These are phyloP conservation scores for Neonectria punicea DNA, from an alignment of 2,329 filamentous ascomycete genomes.

Conservation along the genomic window DNA sequence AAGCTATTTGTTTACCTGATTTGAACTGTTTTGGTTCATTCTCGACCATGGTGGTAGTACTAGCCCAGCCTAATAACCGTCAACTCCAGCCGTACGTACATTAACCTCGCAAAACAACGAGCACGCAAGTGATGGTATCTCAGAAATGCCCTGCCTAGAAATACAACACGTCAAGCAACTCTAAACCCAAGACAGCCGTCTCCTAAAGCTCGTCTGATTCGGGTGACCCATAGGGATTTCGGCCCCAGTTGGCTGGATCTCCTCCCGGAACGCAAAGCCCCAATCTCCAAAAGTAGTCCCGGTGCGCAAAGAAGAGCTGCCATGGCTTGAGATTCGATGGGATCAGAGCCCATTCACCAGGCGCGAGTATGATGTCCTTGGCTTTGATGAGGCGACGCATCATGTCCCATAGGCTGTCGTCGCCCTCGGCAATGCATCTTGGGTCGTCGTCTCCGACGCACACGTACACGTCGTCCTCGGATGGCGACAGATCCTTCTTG, in stretches of 20 bases:
- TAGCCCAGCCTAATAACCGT: neutral
- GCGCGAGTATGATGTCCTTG: slow-evolving; percentile 39
- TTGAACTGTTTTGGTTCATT: neutral
- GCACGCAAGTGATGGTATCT: neutral
- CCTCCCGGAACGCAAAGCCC: slow-evolving; percentile 89
- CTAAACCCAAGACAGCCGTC: neutral
- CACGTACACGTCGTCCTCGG: slow-evolving; percentile 72
- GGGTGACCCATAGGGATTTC: slow-evolving; percentile 57
- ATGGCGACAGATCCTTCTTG: slow-evolving; percentile 75
- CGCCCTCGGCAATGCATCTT: slow-evolving; percentile 74
- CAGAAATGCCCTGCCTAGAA: slow-evolving; percentile 16
- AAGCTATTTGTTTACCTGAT: neutral
- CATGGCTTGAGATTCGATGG: slow-evolving; percentile 78
- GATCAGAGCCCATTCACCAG: slow-evolving; percentile 54
- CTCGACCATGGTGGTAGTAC: neutral
- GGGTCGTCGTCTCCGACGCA: slow-evolving; percentile 79
- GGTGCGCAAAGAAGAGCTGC: slow-evolving; percentile 91
- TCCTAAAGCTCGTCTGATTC: slow-evolving; percentile 52
- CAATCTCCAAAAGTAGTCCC: slow-evolving; percentile 96
- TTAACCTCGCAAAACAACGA: neutral
- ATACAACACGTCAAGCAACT: slow-evolving; percentile 10
- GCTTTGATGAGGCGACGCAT: slow-evolving; percentile 40
- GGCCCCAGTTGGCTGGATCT: slow-evolving; percentile 74
- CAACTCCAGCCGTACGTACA: too few relatives aligned
- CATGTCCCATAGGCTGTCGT: slow-evolving; percentile 47